A percentile compares a stretch with the other conserved stretches of the same genome.
Evolutionary conservation across 495 filamentous ascomycete species (phyloP).

Genomic region (Hypoxylon lienhwacheense): DNA sequence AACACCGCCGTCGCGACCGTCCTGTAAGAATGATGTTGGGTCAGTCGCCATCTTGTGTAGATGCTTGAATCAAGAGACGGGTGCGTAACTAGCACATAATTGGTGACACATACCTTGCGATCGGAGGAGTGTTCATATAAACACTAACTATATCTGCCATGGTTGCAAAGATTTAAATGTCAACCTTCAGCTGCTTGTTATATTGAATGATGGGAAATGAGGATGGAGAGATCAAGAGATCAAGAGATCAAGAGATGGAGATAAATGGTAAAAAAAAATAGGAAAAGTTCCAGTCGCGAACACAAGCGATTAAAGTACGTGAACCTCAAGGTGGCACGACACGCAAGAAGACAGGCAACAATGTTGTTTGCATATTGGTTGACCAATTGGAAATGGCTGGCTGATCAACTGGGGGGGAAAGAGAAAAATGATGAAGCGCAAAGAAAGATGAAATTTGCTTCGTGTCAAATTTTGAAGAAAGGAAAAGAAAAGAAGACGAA

Average conservation of each 20-base stretch:
- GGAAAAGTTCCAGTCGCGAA: neutral
- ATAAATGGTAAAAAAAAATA: neutral
- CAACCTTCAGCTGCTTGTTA: neutral
- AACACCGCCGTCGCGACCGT: conserved; percentile 71
- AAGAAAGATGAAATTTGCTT: conserved; percentile 19
- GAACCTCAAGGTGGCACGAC: conserved; percentile 34
- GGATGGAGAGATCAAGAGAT: neutral
- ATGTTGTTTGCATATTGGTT: conserved; percentile 36
- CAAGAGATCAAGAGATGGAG: neutral
- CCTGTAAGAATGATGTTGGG: conserved; percentile 47
- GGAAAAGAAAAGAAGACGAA: neutral
- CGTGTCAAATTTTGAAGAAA: conserved; percentile 32
- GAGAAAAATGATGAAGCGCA: conserved; percentile 21
- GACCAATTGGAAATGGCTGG: conserved; percentile 30
- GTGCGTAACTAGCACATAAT: neutral
- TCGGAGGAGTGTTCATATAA: conserved; percentile 37
- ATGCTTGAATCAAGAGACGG: neutral
- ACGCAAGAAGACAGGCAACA: conserved; percentile 31
- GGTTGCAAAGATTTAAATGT: conserved; percentile 2
- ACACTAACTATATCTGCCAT: conserved; percentile 37
- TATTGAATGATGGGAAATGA: no score
- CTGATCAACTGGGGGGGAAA: neutral
- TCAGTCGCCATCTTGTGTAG: neutral
- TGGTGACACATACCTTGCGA: conserved; percentile 41
- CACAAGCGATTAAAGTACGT: conserved; percentile 1